Percentiles rank a stretch among this genome's conserved stretches.
phyloP scores from a whole-genome alignment of 176 grass and related monocot species.

The Cenchrus americanus region DNA sequence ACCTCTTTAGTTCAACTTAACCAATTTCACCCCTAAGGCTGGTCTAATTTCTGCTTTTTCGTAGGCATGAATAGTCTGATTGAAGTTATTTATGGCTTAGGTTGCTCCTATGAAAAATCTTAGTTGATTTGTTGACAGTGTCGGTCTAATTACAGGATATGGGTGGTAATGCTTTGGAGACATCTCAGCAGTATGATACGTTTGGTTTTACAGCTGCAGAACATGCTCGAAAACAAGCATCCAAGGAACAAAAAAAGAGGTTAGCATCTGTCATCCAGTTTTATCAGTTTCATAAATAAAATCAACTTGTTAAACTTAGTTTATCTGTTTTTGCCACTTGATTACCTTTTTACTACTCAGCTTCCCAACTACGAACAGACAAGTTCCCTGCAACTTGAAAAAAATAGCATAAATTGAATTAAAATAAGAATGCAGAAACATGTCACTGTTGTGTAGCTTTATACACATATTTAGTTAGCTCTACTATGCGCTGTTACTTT shows the following conservation, averaged over 20 bases:
- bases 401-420: not conserved
- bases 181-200: constrained; percentile 92
- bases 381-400: not conserved
- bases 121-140: constrained; percentile 20
- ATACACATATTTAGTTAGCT: not conserved
- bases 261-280: constrained; percentile 38
- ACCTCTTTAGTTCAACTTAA: too few relatives aligned
- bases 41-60: not conserved
- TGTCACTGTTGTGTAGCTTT: not conserved
- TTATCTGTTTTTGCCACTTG: not conserved
- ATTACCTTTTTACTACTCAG: not conserved
- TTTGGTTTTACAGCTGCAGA: constrained; percentile 94
- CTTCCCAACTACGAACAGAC: not conserved
- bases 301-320: not conserved
- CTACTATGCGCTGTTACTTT: not conserved
- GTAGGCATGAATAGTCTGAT: not conserved
- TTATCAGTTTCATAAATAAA: constrained; percentile 9
- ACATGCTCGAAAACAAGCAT: constrained; percentile 74
- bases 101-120: not conserved
- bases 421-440: not conserved
- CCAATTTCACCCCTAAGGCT: not conserved
- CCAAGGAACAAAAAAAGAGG: constrained; percentile 89
- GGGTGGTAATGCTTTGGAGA: constrained; percentile 85
- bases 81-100: constrained; percentile 22
- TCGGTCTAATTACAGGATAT: constrained; percentile 61